These are phyloP conservation scores for Lachancea thermotolerans DNA, from an alignment of 805 yeast genomes.

Conservation along the genomic window DNA sequence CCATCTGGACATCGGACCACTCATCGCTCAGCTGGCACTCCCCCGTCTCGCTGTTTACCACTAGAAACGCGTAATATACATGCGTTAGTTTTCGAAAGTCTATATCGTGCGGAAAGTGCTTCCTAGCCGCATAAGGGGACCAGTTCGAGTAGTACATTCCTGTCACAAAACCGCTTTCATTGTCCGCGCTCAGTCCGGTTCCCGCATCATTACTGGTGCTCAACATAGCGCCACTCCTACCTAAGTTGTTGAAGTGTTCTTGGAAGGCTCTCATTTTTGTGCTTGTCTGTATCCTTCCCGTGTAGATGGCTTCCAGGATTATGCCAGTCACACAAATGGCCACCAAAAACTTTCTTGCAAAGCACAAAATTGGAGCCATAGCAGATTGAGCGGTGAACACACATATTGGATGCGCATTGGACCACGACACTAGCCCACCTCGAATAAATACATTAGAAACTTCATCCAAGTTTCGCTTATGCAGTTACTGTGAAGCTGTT, in stretches of 20 bases:
- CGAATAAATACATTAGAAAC: neutral
- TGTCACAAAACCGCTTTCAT: slow-evolving; percentile 13
- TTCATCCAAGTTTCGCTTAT: slow-evolving; percentile 2
- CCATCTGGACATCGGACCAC: slow-evolving; percentile 55
- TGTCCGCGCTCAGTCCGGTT: neutral
- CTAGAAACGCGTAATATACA: slow-evolving; percentile 71
- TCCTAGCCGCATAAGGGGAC: slow-evolving; percentile 58
- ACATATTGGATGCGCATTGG: neutral
- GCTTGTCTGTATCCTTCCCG: neutral
- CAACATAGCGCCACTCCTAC: neutral
- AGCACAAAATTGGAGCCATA: neutral
- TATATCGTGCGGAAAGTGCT: slow-evolving; percentile 54
- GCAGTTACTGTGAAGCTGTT: neutral
- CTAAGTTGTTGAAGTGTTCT: neutral
- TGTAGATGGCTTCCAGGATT: neutral
- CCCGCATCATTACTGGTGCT: neutral
- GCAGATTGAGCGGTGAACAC: neutral
- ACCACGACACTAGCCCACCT: too few relatives aligned
- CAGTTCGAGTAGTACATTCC: slow-evolving; percentile 52
- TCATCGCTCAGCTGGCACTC: slow-evolving; percentile 48
- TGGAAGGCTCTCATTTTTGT: neutral
- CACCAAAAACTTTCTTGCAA: neutral
- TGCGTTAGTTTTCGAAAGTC: slow-evolving; percentile 55
- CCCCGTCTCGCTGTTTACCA: slow-evolving; percentile 50
- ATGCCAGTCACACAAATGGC: neutral